Conservation (phyloP, 2,329 filamentous ascomycete genomes). For the Ramularia collo-cygni region DNA sequence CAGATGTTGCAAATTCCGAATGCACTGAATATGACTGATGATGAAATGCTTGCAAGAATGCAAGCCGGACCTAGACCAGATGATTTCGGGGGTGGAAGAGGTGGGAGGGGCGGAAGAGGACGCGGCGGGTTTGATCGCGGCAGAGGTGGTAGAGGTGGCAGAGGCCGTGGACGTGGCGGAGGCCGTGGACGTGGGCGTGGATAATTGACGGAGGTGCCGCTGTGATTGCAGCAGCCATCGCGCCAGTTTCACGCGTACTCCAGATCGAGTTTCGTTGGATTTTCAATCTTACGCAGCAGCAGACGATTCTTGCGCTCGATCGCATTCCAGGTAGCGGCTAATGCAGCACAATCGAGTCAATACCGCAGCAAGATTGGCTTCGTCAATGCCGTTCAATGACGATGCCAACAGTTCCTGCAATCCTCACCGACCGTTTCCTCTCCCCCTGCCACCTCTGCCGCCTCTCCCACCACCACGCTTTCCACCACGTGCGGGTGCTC, state of each 20-base stretch:
- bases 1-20: slow-evolving; percentile 70
- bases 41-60: slow-evolving; percentile 58
- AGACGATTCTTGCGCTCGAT: no score
- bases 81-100: slow-evolving; percentile 17
- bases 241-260: no score
- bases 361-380: no score
- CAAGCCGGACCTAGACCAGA: slow-evolving; percentile 49
- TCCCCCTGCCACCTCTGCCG: slow-evolving; percentile 30
- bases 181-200: slow-evolving; percentile 14
- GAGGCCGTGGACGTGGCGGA: slow-evolving; percentile 19
- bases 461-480: slow-evolving; percentile 35
- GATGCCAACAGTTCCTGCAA: no score
- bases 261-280: no score
- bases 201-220: no score
- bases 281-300: no score
- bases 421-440: slow-evolving; percentile 26
- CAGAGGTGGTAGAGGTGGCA: slow-evolving; percentile 17
- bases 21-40: slow-evolving; percentile 63
- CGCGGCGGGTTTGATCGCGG: slow-evolving; percentile 15
- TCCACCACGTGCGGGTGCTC: slow-evolving; percentile 35
- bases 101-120: slow-evolving; percentile 6
- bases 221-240: no score
- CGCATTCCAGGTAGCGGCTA: no score
- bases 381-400: no score
- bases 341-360: no score